These are phyloP conservation scores for sorghum (Sorghum bicolor) DNA, from an alignment of 176 grass and related monocot genomes.

Conservation along the genomic window DNA sequence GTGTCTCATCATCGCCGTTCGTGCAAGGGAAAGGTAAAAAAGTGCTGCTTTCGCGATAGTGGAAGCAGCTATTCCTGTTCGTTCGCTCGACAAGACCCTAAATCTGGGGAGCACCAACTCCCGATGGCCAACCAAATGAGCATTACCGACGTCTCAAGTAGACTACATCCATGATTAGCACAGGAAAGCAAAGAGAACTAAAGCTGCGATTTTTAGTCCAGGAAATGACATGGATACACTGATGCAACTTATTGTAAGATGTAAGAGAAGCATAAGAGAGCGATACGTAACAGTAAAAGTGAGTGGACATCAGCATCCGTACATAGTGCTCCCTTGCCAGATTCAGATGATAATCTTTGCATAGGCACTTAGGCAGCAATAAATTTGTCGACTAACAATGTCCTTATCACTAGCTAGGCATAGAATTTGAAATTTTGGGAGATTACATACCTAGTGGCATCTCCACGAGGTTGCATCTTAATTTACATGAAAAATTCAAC, in stretches of 20 bases:
- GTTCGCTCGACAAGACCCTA: slow-evolving; percentile 33
- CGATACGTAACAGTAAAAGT: background rate
- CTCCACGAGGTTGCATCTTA: background rate
- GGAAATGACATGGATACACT: background rate
- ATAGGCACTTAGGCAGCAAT: background rate
- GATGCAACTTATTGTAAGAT: background rate
- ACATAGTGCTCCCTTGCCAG: background rate
- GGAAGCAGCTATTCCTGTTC: slow-evolving; percentile 1
- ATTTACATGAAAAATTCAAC: background rate
- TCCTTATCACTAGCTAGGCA: background rate
- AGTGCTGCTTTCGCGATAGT: background rate
- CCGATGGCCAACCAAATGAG: background rate
- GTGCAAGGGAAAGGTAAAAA: slow-evolving; percentile 17
- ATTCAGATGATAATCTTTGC: background rate
- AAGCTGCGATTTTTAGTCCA: background rate
- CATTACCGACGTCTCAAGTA: background rate
- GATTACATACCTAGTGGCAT: background rate
- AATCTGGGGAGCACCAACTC: slow-evolving; percentile 8
- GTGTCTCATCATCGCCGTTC: slow-evolving; percentile 14
- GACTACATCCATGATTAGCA: background rate
- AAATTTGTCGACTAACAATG: background rate
- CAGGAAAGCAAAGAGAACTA: background rate
- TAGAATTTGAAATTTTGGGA: background rate
- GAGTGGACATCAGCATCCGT: background rate
- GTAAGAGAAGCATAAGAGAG: background rate